Evolutionary conservation across 306 rosid species (phyloP).

Genomic region (Citrullus amarus): DNA sequence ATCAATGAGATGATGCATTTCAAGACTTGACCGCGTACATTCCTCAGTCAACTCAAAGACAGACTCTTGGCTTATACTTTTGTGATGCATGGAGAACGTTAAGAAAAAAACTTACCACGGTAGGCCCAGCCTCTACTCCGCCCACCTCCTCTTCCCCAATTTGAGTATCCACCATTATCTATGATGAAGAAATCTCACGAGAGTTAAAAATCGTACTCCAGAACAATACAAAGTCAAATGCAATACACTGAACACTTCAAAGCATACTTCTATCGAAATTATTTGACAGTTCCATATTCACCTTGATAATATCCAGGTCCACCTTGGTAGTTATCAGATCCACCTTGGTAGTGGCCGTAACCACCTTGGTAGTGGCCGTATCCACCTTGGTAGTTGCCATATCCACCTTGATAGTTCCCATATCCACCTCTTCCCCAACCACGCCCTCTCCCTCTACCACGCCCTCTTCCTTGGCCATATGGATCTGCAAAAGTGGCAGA

Average conservation of each 20-base stretch:
- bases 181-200: neutral
- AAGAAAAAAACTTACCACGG: conserved; percentile 45
- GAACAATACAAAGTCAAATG: neutral
- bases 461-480: conserved; percentile 76
- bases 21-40: neutral
- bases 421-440: conserved; percentile 84
- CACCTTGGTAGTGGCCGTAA: conserved; percentile 38
- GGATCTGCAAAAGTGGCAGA: conserved; percentile 34
- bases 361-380: conserved; percentile 40
- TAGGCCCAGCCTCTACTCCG: conserved; percentile 75
- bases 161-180: conserved; percentile 74
- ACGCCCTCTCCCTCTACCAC: conserved; percentile 85
- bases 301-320: conserved; percentile 20
- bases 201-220: neutral
- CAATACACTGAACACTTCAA: neutral
- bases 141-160: conserved; percentile 75
- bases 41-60: neutral
- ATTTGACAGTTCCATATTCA: conserved; percentile 9
- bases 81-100: neutral
- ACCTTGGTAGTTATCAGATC: conserved; percentile 31
- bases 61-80: neutral
- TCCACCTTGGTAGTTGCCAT: conserved; percentile 23
- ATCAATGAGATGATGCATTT: neutral
- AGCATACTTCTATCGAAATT: neutral
- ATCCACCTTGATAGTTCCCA: conserved; percentile 35